A percentile compares a stretch with the other conserved stretches of the same genome.
Conservation (phyloP, 768 basidiomycete genomes). For the Boletellus ananiceps region DNA sequence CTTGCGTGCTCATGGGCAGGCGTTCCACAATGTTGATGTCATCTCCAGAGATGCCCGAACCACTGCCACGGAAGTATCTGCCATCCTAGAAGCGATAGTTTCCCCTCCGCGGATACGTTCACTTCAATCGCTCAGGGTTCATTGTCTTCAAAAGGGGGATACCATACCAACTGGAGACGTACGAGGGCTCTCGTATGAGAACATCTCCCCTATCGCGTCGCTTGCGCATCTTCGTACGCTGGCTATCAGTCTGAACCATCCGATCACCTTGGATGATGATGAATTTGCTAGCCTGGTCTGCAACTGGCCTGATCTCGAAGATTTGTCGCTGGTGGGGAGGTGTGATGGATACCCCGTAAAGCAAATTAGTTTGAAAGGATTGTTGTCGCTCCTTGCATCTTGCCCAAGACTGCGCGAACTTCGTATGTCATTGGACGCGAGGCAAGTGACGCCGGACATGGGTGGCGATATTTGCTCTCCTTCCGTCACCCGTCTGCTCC, state of each 20-base stretch:
- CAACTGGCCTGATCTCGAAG: not conserved
- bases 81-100: not conserved
- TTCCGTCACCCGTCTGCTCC: not conserved
- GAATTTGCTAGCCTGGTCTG: not conserved
- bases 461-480: not conserved
- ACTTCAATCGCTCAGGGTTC: not conserved
- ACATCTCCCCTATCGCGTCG: not conserved
- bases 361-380: not conserved
- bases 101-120: slow-evolving; percentile 4
- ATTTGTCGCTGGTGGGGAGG: not conserved
- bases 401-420: not conserved
- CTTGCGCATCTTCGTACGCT: slow-evolving; percentile 1
- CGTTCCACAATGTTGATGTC: not conserved
- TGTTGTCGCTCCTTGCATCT: not conserved
- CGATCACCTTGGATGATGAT: not conserved
- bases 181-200: not conserved
- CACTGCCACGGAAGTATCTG: not conserved
- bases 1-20: not conserved
- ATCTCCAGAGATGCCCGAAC: not conserved
- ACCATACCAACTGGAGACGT: no score
- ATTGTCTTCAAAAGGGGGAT: no score
- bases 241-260: not conserved
- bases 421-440: not conserved
- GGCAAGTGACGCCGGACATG: not conserved
- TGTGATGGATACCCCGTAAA: not conserved